Evolutionary conservation across 179 eudicot species (phyloP).

Genomic region (Vitellaria paradoxa): DNA sequence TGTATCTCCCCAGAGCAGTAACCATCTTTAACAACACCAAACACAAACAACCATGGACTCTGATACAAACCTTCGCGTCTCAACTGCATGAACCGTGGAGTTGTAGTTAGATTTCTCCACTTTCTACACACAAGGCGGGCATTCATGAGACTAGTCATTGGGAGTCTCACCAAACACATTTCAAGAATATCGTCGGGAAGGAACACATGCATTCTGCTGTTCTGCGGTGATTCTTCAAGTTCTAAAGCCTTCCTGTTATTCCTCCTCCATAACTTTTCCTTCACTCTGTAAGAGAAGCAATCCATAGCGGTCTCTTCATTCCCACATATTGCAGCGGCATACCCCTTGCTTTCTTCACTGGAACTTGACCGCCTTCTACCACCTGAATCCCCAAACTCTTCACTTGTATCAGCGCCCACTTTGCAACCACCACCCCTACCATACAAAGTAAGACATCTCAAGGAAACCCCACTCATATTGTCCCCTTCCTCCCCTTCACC

Average conservation of each 20-base stretch:
- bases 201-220: slow-evolving; percentile 41
- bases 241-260: slow-evolving; percentile 42
- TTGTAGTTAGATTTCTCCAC: slow-evolving; percentile 75
- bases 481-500: slow-evolving; percentile 57
- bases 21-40: slow-evolving; percentile 85
- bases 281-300: slow-evolving; percentile 76
- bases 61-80: slow-evolving; percentile 69
- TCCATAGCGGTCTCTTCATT: slow-evolving; percentile 60
- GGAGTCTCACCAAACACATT: slow-evolving; percentile 94
- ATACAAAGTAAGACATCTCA: slow-evolving; percentile 66
- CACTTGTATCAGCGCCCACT: slow-evolving; percentile 83
- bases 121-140: slow-evolving; percentile 95
- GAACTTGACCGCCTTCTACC: slow-evolving; percentile 60
- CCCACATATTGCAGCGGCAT: slow-evolving; percentile 42
- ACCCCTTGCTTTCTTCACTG: slow-evolving; percentile 64
- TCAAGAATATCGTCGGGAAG: slow-evolving; percentile 93
- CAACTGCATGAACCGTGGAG: slow-evolving; percentile 76
- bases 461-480: slow-evolving; percentile 46
- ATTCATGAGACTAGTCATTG: slow-evolving; percentile 82
- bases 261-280: slow-evolving; percentile 66
- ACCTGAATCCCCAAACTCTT: slow-evolving; percentile 55
- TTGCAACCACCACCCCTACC: slow-evolving; percentile 92
- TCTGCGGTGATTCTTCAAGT: slow-evolving; percentile 29
- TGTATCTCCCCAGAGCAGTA: slow-evolving; percentile 90
- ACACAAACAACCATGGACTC: slow-evolving; percentile 92